Conservation (phyloP, 768 basidiomycete genomes). For the Suillus discolor region DNA sequence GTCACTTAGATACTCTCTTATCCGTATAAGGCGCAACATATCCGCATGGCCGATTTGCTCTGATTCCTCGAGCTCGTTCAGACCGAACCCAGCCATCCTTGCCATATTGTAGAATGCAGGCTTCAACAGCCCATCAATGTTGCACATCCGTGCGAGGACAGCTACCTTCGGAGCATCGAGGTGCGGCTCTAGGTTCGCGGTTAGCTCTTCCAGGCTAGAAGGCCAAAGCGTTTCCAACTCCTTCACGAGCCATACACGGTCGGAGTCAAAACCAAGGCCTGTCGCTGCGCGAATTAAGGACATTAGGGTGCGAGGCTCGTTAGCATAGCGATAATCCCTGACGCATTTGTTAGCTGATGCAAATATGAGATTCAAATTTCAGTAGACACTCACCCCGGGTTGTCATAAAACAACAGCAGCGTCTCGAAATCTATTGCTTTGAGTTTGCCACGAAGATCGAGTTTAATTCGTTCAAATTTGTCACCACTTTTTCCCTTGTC, state of each 20-base stretch:
- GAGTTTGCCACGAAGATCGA: background rate
- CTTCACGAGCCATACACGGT: slow-evolving; percentile 30
- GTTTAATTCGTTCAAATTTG: background rate
- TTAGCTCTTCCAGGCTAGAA: slow-evolving; percentile 19
- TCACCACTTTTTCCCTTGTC: background rate
- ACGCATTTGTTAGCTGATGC: slow-evolving; percentile 13
- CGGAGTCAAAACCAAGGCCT: slow-evolving; percentile 32
- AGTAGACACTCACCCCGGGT: slow-evolving; percentile 3
- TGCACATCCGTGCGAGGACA: slow-evolving; percentile 30
- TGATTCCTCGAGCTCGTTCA: background rate
- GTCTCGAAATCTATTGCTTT: slow-evolving; percentile 4
- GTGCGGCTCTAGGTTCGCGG: background rate
- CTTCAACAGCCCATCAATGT: slow-evolving; percentile 32
- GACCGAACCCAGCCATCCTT: slow-evolving; percentile 3
- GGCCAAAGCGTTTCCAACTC: slow-evolving; percentile 35
- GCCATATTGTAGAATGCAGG: slow-evolving; percentile 43
- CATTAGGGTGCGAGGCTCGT: slow-evolving; percentile 31
- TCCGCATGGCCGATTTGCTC: slow-evolving; percentile 3
- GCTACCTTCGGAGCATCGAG: slow-evolving; percentile 33
- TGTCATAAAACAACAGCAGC: slow-evolving; percentile 3
- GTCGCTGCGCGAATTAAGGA: slow-evolving; percentile 39
- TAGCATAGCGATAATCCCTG: slow-evolving; percentile 25
- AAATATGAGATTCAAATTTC: background rate
- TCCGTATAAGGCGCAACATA: background rate
- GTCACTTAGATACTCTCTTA: slow-evolving; percentile 2